These are phyloP conservation scores for Paramyrothecium roridum DNA, from an alignment of 2,329 filamentous ascomycete genomes.

Conservation along the genomic window DNA sequence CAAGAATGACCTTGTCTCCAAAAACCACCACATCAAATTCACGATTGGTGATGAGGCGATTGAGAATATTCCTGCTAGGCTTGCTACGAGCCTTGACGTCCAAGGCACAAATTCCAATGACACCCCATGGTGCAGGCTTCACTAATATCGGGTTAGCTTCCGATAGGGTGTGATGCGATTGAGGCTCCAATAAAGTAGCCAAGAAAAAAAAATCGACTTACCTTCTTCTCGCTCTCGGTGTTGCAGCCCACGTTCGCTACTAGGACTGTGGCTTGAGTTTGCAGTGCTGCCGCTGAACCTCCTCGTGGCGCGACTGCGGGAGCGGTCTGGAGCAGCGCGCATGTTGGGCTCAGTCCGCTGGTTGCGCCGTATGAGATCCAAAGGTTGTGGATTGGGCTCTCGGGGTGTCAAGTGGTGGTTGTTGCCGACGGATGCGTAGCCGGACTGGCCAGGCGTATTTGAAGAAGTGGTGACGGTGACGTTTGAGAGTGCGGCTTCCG, in stretches of 20 bases:
- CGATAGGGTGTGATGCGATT: too few relatives aligned
- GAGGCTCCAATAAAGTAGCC: neutral
- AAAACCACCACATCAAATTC: conserved; percentile 98
- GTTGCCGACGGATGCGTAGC: conserved; percentile 35
- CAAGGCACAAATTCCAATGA: conserved; percentile 91
- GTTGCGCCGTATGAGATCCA: conserved; percentile 45
- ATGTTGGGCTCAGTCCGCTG: conserved; percentile 31
- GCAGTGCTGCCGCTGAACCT: conserved; percentile 79
- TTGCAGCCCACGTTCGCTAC: conserved; percentile 60
- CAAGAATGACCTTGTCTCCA: conserved; percentile 96
- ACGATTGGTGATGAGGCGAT: conserved; percentile 80
- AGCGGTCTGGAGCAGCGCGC: conserved; percentile 50
- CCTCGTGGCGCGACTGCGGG: conserved; percentile 67
- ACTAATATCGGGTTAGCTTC: conserved; percentile 17
- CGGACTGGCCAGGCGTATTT: conserved; percentile 23
- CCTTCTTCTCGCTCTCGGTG: conserved; percentile 57
- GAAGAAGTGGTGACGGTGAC: conserved; percentile 54
- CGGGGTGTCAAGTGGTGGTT: conserved; percentile 45
- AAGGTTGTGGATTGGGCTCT: conserved; percentile 33
- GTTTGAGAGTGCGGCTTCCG: conserved; percentile 48
- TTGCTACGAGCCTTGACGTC: conserved; percentile 97
- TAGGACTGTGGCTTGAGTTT: conserved; percentile 78
- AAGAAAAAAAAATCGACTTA: conserved; percentile 19
- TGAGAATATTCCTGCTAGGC: conserved; percentile 93
- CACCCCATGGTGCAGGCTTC: conserved; percentile 59